phyloP scores from a whole-genome alignment of 164 flowering plant genomes.

The Brasenia schreberi region DNA sequence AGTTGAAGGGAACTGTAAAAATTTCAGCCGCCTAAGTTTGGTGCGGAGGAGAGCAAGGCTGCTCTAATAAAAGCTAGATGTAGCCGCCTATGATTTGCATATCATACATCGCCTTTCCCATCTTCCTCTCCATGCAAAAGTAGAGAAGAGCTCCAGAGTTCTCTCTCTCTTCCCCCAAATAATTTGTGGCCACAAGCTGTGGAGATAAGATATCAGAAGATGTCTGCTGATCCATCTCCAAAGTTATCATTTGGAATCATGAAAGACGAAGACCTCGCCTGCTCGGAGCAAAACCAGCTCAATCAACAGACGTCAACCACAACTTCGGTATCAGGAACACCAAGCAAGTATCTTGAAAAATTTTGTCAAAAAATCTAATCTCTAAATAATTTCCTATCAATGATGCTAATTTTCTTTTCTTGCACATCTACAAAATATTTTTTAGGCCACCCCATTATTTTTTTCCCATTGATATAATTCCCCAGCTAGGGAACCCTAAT shows the following conservation, averaged over 20 bases:
- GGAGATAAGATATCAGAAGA: neutral
- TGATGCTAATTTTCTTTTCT: too few relatives aligned
- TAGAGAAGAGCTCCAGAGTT: slow-evolving; percentile 21
- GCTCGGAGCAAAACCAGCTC: neutral
- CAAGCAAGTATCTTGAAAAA: too few relatives aligned
- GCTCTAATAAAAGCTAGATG: neutral
- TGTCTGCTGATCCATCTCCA: neutral
- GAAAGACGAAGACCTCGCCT: neutral
- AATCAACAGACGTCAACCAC: neutral
- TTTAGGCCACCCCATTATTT: too few relatives aligned
- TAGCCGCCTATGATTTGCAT: too few relatives aligned
- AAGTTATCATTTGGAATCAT: neutral
- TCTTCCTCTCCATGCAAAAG: slow-evolving; percentile 31
- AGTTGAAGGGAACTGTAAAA: neutral
- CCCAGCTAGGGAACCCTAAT: too few relatives aligned
- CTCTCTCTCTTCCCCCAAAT: too few relatives aligned
- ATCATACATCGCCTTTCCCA: slow-evolving; percentile 6
- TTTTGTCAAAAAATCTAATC: too few relatives aligned
- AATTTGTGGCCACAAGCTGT: too few relatives aligned
- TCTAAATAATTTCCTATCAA: too few relatives aligned
- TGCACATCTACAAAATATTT: too few relatives aligned
- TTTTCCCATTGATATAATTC: too few relatives aligned
- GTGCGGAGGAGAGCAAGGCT: neutral
- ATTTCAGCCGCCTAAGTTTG: too few relatives aligned
- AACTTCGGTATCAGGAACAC: neutral